A percentile compares a stretch with the other conserved stretches of the same genome.
phyloP scores from a whole-genome alignment of 164 flowering plant genomes.

The Vitis amurensis region DNA sequence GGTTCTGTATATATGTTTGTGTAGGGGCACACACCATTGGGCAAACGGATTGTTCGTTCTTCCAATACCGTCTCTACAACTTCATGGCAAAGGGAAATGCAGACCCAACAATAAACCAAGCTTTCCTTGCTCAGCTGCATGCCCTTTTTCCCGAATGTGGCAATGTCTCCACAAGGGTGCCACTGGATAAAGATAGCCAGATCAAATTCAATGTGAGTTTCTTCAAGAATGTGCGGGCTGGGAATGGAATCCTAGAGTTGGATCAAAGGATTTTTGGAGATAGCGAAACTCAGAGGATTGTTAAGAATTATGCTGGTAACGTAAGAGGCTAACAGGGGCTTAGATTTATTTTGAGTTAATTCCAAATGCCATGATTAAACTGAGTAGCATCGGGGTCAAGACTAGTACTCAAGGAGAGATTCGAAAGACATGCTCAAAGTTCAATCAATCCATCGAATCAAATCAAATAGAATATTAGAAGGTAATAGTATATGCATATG shows the following conservation, averaged over 20 bases:
- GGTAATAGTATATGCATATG: too few relatives aligned
- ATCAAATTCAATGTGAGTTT: slow-evolving; percentile 48
- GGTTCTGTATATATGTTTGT: slow-evolving; percentile 40
- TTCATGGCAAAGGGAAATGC: slow-evolving; percentile 64
- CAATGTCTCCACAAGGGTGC: slow-evolving; percentile 51
- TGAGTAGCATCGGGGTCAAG: slow-evolving; percentile 73
- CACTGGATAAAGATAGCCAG: slow-evolving; percentile 57
- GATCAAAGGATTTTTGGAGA: slow-evolving; percentile 76
- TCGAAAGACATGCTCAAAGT: slow-evolving; percentile 55
- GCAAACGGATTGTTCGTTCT: slow-evolving; percentile 56
- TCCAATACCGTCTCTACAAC: slow-evolving; percentile 66
- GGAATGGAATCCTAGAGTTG: slow-evolving; percentile 65
- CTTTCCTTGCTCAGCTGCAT: slow-evolving; percentile 38
- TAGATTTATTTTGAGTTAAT: slow-evolving; percentile 49
- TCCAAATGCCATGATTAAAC: slow-evolving; percentile 60
- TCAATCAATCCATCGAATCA: slow-evolving; percentile 28
- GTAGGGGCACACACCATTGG: slow-evolving; percentile 87
- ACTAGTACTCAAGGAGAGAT: slow-evolving; percentile 67
- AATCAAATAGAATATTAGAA: too few relatives aligned
- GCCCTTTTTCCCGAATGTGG: slow-evolving; percentile 49
- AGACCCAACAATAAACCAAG: slow-evolving; percentile 59
- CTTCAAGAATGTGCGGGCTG: slow-evolving; percentile 65
- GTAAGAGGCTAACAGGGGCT: slow-evolving; percentile 62
- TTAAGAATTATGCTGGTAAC: slow-evolving; percentile 54
- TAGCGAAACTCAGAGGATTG: slow-evolving; percentile 32